Conservation (phyloP, 2,329 filamentous ascomycete genomes). For the Aspergillus candidus region DNA sequence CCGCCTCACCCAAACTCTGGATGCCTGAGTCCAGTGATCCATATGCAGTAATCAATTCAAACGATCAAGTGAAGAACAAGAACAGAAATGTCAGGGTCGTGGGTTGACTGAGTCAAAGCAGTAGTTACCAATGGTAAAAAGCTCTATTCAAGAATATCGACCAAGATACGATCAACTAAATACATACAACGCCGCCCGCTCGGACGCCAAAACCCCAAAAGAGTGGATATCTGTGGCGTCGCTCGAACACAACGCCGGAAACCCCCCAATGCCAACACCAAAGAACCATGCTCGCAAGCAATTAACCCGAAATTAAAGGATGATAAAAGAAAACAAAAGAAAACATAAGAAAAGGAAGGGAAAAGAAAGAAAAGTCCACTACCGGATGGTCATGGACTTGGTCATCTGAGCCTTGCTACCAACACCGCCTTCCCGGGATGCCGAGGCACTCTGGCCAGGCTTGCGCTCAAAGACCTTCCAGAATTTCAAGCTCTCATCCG, state of each 20-base stretch:
- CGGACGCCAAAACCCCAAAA: constrained; percentile 1
- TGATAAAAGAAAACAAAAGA: constrained; percentile 1
- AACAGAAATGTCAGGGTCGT: not conserved
- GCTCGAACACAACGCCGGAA: constrained; percentile 3
- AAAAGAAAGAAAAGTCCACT: constrained; percentile 27
- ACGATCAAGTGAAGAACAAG: too few relatives aligned
- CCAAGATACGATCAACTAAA: constrained; percentile 5
- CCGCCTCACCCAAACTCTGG: not conserved
- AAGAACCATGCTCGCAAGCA: not conserved
- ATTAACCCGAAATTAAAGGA: constrained; percentile 5
- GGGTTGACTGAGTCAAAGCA: not conserved
- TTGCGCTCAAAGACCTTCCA: constrained; percentile 99
- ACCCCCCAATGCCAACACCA: not conserved
- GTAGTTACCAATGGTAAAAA: not conserved
- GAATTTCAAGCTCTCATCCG: constrained; percentile 97
- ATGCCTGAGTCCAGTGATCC: not conserved
- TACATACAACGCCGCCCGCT: constrained; percentile 10
- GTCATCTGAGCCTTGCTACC: constrained; percentile 76
- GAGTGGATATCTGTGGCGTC: constrained; percentile 1
- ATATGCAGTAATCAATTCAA: not conserved
- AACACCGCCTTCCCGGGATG: constrained; percentile 58
- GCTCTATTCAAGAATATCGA: constrained; percentile 6
- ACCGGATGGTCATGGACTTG: constrained; percentile 94
- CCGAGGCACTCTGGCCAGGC: constrained; percentile 62
- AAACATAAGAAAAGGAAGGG: too few relatives aligned